Conservation (phyloP, 2,329 filamentous ascomycete genomes). For the Cercospora sp. region DNA sequence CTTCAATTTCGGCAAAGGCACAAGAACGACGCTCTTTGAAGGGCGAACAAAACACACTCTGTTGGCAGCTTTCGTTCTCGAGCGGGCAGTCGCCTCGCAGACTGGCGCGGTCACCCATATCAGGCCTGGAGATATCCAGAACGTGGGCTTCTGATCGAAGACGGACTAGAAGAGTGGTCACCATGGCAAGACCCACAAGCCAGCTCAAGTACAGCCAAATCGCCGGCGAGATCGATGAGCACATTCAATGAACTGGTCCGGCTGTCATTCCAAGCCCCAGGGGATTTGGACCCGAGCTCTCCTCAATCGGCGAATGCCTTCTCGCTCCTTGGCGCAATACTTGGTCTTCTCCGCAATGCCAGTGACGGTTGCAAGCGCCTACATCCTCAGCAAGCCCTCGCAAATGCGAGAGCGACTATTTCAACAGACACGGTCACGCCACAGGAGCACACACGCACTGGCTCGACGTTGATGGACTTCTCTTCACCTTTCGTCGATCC, state of each 20-base stretch:
- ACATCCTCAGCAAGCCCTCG: constrained; percentile 35
- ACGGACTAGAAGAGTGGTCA: constrained; percentile 73
- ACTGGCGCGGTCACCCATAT: constrained; percentile 56
- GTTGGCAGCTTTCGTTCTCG: constrained; percentile 63
- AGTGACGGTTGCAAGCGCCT: constrained; percentile 15
- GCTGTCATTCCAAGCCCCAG: constrained; percentile 21
- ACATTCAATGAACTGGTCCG: constrained; percentile 55
- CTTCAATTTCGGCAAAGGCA: constrained; percentile 28
- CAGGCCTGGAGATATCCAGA: constrained; percentile 50
- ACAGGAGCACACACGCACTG: not conserved
- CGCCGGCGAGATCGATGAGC: constrained; percentile 46
- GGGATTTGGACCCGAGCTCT: not conserved
- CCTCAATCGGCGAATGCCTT: not conserved
- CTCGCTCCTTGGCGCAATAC: constrained; percentile 16
- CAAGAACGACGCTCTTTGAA: constrained; percentile 17
- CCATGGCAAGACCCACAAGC: constrained; percentile 59
- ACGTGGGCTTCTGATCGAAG: constrained; percentile 58
- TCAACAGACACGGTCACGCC: not conserved
- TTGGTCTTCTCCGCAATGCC: constrained; percentile 28
- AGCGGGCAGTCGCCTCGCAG: constrained; percentile 58
- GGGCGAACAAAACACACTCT: constrained; percentile 46
- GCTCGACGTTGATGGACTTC: constrained; percentile 12
- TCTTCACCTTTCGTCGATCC: constrained; percentile 16
- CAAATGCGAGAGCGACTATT: constrained; percentile 17
- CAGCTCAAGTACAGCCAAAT: constrained; percentile 39